Conservation (phyloP, 2,329 filamentous ascomycete species). For the Chalaropsis ovoidea region DNA sequence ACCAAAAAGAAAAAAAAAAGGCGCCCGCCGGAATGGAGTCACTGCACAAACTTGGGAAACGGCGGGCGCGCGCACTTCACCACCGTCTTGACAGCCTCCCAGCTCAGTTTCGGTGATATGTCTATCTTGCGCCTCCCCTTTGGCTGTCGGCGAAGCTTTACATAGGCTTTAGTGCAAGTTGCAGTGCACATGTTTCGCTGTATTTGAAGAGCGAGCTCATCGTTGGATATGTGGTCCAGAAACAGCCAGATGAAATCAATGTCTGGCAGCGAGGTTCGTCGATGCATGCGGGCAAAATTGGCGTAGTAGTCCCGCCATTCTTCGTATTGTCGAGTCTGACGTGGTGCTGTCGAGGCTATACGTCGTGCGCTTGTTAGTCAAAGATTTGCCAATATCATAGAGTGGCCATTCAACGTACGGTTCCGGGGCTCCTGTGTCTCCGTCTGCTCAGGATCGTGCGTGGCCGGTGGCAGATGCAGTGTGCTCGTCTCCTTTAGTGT, state of each 20-base stretch:
- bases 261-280: conserved; percentile 21
- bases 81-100: conserved; percentile 22
- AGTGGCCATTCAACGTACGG: neutral
- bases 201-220: conserved; percentile 22
- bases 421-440: neutral
- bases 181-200: conserved; percentile 22
- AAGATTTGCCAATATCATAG: neutral
- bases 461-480: neutral
- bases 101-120: conserved; percentile 18
- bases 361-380: conserved; percentile 5
- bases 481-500: conserved; percentile 19
- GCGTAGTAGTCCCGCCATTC: conserved; percentile 24
- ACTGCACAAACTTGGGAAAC: conserved; percentile 19
- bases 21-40: neutral
- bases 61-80: conserved; percentile 21
- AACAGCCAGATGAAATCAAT: conserved; percentile 25
- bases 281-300: conserved; percentile 21
- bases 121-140: conserved; percentile 23
- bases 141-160: conserved; percentile 18
- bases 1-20: neutral
- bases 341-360: neutral
- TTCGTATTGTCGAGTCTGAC: conserved; percentile 20
- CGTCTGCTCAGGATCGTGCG: neutral
- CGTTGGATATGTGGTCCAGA: conserved; percentile 23
- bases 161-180: conserved; percentile 15